Conservation (phyloP, 2,329 filamentous ascomycete species). For the Diaporthe sp. region DNA sequence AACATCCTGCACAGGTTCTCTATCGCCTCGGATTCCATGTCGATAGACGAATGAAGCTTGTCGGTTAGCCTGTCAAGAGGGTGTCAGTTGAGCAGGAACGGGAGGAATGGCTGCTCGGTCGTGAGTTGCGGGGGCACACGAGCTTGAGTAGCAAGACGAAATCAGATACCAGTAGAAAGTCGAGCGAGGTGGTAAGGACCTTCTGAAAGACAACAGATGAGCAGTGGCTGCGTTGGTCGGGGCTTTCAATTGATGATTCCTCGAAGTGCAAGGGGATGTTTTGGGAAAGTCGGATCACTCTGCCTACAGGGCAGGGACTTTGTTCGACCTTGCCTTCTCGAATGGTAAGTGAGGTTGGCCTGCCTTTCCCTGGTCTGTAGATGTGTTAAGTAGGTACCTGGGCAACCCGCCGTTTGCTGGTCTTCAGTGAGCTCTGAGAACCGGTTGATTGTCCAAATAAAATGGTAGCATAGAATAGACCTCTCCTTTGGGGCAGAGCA, state of each 20-base stretch:
- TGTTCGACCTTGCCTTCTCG: background rate
- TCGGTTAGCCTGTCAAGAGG: background rate
- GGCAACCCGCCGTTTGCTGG: background rate
- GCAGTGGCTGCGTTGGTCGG: background rate
- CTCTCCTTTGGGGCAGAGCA: background rate
- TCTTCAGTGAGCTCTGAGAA: background rate
- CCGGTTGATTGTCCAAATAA: background rate
- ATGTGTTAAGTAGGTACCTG: background rate
- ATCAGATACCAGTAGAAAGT: background rate
- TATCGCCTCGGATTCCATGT: background rate
- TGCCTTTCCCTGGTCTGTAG: background rate
- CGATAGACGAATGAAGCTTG: background rate
- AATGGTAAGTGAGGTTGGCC: background rate
- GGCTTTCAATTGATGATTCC: background rate
- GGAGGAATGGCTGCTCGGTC: background rate
- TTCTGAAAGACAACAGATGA: background rate
- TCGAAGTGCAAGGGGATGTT: background rate
- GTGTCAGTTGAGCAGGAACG: background rate
- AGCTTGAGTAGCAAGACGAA: background rate
- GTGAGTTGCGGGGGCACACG: background rate
- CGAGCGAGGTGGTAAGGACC: background rate
- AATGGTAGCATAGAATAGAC: background rate
- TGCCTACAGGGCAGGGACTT: background rate
- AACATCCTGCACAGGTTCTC: constrained; percentile 24
- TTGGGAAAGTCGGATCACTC: background rate